These are phyloP conservation scores for Aureobasidium pullulans DNA, from an alignment of 2,329 filamentous ascomycete species.

Conservation along the genomic window DNA sequence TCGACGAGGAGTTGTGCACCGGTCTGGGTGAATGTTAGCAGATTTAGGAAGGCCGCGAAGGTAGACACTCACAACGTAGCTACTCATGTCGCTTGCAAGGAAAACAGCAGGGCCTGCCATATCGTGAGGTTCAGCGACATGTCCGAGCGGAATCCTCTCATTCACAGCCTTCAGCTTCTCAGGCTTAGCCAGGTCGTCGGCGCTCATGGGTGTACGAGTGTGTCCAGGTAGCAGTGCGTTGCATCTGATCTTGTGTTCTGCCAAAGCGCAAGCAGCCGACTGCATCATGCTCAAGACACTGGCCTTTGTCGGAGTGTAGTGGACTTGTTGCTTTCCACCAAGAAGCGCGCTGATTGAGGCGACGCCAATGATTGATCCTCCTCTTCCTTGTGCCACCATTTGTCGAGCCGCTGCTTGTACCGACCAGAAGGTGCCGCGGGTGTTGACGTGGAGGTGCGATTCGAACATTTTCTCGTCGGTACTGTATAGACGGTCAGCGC, in stretches of 20 bases:
- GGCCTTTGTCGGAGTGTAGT: constrained; percentile 82
- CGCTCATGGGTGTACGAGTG: constrained; percentile 70
- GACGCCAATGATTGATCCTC: constrained; percentile 68
- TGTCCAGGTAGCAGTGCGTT: constrained; percentile 74
- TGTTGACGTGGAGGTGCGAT: constrained; percentile 65
- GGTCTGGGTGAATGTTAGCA: constrained; percentile 36
- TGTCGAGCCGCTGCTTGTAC: constrained; percentile 72
- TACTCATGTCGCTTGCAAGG: constrained; percentile 66
- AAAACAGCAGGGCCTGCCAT: constrained; percentile 74
- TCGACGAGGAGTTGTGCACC: constrained; percentile 73
- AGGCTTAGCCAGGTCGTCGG: constrained; percentile 63
- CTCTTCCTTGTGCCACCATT: constrained; percentile 58
- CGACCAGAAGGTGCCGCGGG: constrained; percentile 75
- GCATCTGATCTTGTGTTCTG: constrained; percentile 64
- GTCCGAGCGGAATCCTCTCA: constrained; percentile 63
- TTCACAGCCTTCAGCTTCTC: constrained; percentile 67
- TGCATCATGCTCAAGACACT: constrained; percentile 72
- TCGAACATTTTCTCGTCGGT: constrained; percentile 60
- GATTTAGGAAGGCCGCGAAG: constrained; percentile 13
- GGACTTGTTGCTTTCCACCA: constrained; percentile 65
- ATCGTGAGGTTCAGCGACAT: constrained; percentile 53
- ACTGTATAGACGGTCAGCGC: constrained; percentile 46
- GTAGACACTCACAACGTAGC: constrained; percentile 53
- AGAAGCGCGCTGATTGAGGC: constrained; percentile 63
- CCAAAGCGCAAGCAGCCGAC: constrained; percentile 65